A percentile compares a stretch with the other conserved stretches of the same genome.
Conservation (phyloP, 768 basidiomycete genomes). For the Guyanaporus albipodus region DNA sequence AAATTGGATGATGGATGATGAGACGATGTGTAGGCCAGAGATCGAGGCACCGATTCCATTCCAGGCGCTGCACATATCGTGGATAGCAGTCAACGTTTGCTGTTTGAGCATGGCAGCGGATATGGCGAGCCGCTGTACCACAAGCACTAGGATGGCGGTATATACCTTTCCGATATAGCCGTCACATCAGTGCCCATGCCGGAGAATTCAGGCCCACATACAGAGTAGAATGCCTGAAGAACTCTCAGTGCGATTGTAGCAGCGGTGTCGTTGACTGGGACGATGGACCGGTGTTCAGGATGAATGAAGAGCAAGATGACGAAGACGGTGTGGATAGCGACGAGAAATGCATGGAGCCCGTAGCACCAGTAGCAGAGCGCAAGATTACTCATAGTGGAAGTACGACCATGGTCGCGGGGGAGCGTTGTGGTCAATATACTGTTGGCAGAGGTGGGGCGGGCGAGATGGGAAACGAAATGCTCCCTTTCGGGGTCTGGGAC, state of each 20-base stretch:
- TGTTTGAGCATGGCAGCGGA: neutral
- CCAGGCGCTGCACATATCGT: constrained; percentile 21
- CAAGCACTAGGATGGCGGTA: constrained; percentile 11
- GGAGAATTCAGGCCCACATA: neutral
- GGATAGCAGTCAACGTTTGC: constrained; percentile 17
- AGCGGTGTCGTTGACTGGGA: neutral
- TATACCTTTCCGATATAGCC: constrained; percentile 10
- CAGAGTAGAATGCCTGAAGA: neutral
- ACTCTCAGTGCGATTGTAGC: neutral
- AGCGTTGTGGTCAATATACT: neutral
- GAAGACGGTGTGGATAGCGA: neutral
- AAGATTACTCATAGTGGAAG: neutral
- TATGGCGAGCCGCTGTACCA: constrained; percentile 14
- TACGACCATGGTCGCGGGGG: neutral
- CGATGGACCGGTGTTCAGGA: neutral
- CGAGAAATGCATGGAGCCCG: neutral
- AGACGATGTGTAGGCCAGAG: constrained; percentile 20
- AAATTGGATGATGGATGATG: constrained; percentile 19
- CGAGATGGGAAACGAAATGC: neutral
- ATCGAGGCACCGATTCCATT: constrained; percentile 23
- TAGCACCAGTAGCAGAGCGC: neutral
- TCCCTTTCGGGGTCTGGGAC: neutral
- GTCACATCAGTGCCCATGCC: neutral
- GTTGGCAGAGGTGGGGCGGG: neutral
- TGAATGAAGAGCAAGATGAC: neutral